Base-by-base conservation (phyloP, 257 asterid genomes). In the Salvia splendens region DNA sequence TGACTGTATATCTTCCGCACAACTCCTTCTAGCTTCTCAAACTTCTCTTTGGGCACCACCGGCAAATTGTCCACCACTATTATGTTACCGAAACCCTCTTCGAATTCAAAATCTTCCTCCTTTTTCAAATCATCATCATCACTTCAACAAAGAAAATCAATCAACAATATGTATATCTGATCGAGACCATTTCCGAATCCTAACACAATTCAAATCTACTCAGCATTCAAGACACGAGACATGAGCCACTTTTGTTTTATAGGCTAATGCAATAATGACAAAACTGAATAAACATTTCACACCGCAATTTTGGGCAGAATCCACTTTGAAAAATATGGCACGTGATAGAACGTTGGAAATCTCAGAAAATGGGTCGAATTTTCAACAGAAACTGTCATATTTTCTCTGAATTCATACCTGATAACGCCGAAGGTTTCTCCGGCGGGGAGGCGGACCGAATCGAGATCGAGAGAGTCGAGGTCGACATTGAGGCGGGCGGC, bases 51-150 rank as follows among this genome's bases (percentile, higher is more conserved):
- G 0, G 91, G 86, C 28, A 93, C 97, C 50, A 88, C 84, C 0
- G 98, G 98, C 58, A 93, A 68, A 78, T 93, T 93, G 59, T 93
- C 98, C 68, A 90, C 97, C 54, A 86, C 95, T 17, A 89, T 85
- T 50, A 93, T 85, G 78, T 88, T 90, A 3, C 85, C 94, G 4
- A 88, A 90, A 9, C 96, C 94, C 63, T 77, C 81, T 30, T 93
- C 96, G 15, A 82, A 86, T 65, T 90, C 97, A 81, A 83, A 60
- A 17, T 92, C 57, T 28, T 85, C 96, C 53, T 80, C 96, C 67
- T 57, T 75, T 54, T 72, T 77, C 78, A 93, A 82, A 76, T 86
- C 97, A 24, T 88, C 98, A 12, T 93, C 98, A 52, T 90, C 98
- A 61, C 98, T 93, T 55, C n/a, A 61, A 49, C 54, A 68, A 61